Evolutionary conservation across 2,329 filamentous ascomycete genomes (phyloP).

Genomic region (Aspergillus neotritici): DNA sequence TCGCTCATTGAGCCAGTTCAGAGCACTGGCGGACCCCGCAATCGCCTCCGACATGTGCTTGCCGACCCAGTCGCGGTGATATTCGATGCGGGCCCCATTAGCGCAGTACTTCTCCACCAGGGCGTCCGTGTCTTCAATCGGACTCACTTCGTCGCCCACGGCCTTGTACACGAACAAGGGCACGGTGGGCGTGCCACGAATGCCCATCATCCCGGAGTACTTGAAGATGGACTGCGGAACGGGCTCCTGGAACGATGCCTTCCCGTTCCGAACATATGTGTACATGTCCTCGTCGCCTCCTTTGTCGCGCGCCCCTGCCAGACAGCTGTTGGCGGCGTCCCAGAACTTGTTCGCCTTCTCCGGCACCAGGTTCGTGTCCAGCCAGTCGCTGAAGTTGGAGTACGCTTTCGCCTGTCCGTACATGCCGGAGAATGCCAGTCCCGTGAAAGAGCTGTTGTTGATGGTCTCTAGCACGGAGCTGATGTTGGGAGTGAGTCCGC

Average conservation of each 20-base stretch:
- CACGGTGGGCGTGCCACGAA: slow-evolving; percentile 5
- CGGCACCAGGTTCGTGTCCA: slow-evolving; percentile 8
- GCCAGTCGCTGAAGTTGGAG: slow-evolving; percentile 14
- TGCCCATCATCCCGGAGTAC: slow-evolving; percentile 13
- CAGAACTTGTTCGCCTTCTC: slow-evolving; percentile 10
- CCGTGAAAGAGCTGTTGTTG: slow-evolving; percentile 18
- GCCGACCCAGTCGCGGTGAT: slow-evolving; percentile 24
- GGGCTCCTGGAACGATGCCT: slow-evolving; percentile 4
- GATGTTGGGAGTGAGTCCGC: slow-evolving; percentile 27
- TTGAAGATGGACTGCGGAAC: slow-evolving; percentile 8
- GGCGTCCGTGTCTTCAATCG: slow-evolving; percentile 22
- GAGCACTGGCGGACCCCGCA: slow-evolving; percentile 10
- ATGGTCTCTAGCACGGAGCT: slow-evolving; percentile 18
- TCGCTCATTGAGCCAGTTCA: slow-evolving; percentile 7
- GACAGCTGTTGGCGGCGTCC: slow-evolving; percentile 4
- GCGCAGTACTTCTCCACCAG: slow-evolving; percentile 16
- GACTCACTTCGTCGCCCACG: slow-evolving; percentile 25
- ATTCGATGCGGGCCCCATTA: slow-evolving; percentile 15
- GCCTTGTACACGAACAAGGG: slow-evolving; percentile 27
- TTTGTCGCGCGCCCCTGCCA: background rate
- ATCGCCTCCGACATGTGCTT: slow-evolving; percentile 17
- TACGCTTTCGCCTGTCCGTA: slow-evolving; percentile 18
- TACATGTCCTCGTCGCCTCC: slow-evolving; percentile 7
- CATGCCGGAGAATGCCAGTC: slow-evolving; percentile 20
- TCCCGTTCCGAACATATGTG: slow-evolving; percentile 9